A percentile compares a stretch with the other conserved stretches of the same genome.
Conservation (phyloP, 2,329 filamentous ascomycete species). For the Zymoseptoria passerinii region DNA sequence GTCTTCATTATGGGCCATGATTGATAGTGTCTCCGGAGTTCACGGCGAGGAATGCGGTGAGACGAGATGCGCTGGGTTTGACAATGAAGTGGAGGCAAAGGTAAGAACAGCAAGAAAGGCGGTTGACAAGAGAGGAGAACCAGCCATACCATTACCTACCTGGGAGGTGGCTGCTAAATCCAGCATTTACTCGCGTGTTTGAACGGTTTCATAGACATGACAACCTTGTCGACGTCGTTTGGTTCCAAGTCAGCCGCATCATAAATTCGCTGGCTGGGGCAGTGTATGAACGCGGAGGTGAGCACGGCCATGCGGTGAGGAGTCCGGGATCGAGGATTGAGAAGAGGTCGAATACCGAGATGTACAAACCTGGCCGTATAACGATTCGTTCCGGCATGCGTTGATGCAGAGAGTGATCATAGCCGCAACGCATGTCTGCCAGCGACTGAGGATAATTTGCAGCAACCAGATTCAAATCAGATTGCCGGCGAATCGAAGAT, state of each 20-base stretch:
- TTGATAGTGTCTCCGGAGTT: background rate
- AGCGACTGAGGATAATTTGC: background rate
- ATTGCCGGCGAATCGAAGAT: background rate
- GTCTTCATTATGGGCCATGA: background rate
- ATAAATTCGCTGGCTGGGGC: background rate
- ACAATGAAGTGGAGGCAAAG: background rate
- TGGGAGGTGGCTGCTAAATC: background rate
- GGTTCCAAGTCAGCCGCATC: background rate
- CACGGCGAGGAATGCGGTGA: background rate
- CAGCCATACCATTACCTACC: background rate
- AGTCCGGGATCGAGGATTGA: background rate
- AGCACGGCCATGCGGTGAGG: background rate
- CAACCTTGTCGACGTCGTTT: background rate
- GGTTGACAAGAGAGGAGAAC: background rate
- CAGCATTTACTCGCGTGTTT: background rate
- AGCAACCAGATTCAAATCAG: background rate
- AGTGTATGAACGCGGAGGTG: background rate
- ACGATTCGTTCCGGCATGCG: background rate
- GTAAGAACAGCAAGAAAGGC: background rate
- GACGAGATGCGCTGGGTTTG: background rate
- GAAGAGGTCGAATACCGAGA: background rate
- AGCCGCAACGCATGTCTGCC: background rate
- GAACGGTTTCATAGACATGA: background rate
- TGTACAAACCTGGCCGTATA: background rate
- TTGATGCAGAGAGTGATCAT: background rate